A percentile compares a stretch with the other conserved stretches of the same genome.
Conservation (phyloP, 495 filamentous ascomycete species). For the Neurospora tetraspora region DNA sequence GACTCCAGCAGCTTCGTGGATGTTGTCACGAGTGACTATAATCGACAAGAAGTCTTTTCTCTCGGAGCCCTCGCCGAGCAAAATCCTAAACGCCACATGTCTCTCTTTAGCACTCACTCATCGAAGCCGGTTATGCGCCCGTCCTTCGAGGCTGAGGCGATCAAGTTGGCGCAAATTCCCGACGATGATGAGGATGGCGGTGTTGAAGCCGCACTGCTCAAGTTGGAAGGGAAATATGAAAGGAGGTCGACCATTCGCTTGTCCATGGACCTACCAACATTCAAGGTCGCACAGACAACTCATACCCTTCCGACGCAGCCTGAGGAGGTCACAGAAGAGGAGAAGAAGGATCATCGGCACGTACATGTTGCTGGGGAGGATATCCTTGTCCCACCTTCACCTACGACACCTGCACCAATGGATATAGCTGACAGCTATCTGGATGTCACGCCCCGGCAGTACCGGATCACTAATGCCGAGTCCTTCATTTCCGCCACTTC, state of each 20-base stretch:
- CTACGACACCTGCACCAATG: conserved; percentile 14
- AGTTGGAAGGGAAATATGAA: conserved; percentile 82
- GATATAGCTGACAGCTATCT: conserved; percentile 14
- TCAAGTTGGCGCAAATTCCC: conserved; percentile 78
- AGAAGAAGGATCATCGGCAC: conserved; percentile 39
- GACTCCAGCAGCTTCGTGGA: conserved; percentile 35
- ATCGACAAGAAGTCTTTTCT: conserved; percentile 38
- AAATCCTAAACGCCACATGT: conserved; percentile 35
- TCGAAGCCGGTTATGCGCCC: conserved; percentile 69
- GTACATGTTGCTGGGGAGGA: conserved; percentile 31
- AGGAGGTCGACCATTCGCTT: conserved; percentile 32
- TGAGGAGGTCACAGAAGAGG: conserved; percentile 22
- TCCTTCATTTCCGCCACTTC: conserved; percentile 43
- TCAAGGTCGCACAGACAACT: conserved; percentile 1
- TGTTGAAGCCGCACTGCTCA: conserved; percentile 81
- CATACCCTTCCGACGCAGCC: conserved; percentile 4
- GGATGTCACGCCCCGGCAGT: conserved; percentile 7
- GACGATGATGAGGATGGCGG: conserved; percentile 89
- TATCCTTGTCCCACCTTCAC: conserved; percentile 8
- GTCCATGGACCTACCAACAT: conserved; percentile 24
- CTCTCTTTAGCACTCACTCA: conserved; percentile 64
- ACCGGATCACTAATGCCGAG: conserved; percentile 21
- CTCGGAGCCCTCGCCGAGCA: conserved; percentile 47
- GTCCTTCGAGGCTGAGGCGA: conserved; percentile 84
- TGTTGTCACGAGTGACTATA: conserved; percentile 30